Conservation (phyloP, 495 filamentous ascomycete genomes). For the Melanomma pulvis-pyrius region DNA sequence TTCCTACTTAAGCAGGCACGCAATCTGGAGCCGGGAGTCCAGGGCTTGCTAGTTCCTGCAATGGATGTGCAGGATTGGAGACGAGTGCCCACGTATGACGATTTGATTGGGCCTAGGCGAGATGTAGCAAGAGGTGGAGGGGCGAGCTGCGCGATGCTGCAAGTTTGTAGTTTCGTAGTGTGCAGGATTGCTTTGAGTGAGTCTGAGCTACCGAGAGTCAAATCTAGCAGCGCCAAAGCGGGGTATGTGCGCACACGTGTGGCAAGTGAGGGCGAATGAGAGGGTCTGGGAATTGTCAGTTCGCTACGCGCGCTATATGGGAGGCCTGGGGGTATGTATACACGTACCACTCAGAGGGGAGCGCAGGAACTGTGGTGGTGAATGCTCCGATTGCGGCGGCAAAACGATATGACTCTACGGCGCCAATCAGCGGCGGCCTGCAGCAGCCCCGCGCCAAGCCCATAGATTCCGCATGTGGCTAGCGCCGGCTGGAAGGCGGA, state of each 20-base stretch:
- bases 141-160: background rate
- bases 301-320: conserved; percentile 8
- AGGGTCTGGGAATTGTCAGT: background rate
- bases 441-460: background rate
- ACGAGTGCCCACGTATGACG: conserved; percentile 22
- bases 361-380: conserved; percentile 1
- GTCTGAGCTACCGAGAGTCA: background rate
- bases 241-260: conserved; percentile 23
- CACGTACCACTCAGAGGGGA: conserved; percentile 9
- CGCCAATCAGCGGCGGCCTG: conserved; percentile 9
- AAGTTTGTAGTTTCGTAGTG: conserved; percentile 27
- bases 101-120: conserved; percentile 20
- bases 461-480: background rate
- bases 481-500: conserved; percentile 11
- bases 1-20: conserved; percentile 23
- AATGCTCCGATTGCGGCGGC: conserved; percentile 25
- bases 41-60: background rate
- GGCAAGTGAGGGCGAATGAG: conserved; percentile 10
- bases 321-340: background rate
- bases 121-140: background rate
- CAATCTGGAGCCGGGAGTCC: conserved; percentile 11
- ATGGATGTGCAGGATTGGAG: background rate
- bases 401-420: background rate
- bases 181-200: conserved; percentile 5
- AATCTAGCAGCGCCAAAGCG: conserved; percentile 15